phyloP scores from a whole-genome alignment of 495 filamentous ascomycete genomes.

The Chaetomidium leptoderma region DNA sequence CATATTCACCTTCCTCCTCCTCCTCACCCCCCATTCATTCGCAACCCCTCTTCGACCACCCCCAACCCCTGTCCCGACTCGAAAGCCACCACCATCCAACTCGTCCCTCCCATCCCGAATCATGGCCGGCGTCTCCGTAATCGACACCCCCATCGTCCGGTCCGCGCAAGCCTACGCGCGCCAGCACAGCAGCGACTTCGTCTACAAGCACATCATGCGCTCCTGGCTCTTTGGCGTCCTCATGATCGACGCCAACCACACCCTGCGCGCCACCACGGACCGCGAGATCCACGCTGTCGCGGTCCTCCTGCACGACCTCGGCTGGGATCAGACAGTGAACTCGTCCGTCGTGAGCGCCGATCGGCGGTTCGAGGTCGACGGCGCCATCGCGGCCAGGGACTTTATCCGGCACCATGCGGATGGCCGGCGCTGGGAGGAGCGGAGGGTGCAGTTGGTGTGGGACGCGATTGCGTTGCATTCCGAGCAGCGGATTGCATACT shows the following conservation, averaged over 20 bases:
- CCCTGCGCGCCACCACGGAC: neutral
- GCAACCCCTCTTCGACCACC: too few relatives aligned
- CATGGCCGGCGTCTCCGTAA: neutral
- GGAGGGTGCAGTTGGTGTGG: neutral
- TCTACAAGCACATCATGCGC: constrained; percentile 3
- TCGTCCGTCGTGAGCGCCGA: neutral
- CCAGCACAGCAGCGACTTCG: neutral
- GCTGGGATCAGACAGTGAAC: neutral
- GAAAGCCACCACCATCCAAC: too few relatives aligned
- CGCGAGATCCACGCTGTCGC: neutral
- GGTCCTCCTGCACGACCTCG: neutral
- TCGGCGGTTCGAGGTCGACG: neutral
- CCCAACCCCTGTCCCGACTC: too few relatives aligned
- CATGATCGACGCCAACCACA: neutral
- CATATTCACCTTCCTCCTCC: too few relatives aligned
- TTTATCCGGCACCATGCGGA: neutral
- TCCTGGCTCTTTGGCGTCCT: neutral
- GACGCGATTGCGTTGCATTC: neutral
- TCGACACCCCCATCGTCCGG: neutral
- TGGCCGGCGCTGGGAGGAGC: neutral
- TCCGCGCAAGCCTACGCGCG: neutral
- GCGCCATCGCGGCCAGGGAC: neutral
- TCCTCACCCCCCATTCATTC: too few relatives aligned
- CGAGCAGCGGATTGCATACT: neutral
- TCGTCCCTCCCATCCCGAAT: too few relatives aligned